phyloP scores from a whole-genome alignment of 306 rosid genomes.

The Oxytropis ochrocephala region DNA sequence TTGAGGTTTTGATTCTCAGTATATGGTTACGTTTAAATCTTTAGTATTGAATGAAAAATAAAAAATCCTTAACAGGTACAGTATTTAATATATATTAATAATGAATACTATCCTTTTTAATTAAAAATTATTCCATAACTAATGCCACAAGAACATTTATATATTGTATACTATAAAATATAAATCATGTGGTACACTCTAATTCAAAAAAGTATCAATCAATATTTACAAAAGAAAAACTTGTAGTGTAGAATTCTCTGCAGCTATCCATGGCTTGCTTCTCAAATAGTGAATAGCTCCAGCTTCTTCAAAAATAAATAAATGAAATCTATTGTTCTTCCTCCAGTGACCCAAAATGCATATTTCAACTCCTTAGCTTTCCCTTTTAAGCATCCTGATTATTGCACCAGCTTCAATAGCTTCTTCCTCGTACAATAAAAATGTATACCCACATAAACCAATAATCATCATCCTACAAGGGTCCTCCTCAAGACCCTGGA shows the following conservation, averaged over 20 bases:
- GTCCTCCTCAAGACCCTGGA: constrained; percentile 25
- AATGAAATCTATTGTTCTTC: neutral
- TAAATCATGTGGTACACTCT: constrained; percentile 1
- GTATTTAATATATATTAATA: neutral
- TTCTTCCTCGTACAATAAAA: neutral
- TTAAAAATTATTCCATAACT: neutral
- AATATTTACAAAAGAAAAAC: constrained; percentile 25
- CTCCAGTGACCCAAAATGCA: constrained; percentile 2
- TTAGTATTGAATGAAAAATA: too few species aligned
- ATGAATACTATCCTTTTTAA: too few species aligned
- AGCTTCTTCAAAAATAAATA: constrained; percentile 9
- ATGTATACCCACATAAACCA: neutral
- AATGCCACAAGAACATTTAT: neutral
- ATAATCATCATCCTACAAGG: neutral
- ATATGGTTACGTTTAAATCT: too few species aligned
- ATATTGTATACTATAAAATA: neutral
- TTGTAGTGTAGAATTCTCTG: constrained; percentile 4
- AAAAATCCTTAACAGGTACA: neutral
- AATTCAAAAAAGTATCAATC: neutral
- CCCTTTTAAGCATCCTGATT: constrained; percentile 4
- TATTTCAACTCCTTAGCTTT: constrained; percentile 10
- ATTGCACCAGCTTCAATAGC: neutral
- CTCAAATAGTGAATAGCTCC: neutral
- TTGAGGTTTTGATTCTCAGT: too few species aligned
- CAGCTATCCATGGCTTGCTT: neutral